These are phyloP conservation scores for Fusarium mundagurra DNA, from an alignment of 2,329 filamentous ascomycete genomes.

Conservation along the genomic window DNA sequence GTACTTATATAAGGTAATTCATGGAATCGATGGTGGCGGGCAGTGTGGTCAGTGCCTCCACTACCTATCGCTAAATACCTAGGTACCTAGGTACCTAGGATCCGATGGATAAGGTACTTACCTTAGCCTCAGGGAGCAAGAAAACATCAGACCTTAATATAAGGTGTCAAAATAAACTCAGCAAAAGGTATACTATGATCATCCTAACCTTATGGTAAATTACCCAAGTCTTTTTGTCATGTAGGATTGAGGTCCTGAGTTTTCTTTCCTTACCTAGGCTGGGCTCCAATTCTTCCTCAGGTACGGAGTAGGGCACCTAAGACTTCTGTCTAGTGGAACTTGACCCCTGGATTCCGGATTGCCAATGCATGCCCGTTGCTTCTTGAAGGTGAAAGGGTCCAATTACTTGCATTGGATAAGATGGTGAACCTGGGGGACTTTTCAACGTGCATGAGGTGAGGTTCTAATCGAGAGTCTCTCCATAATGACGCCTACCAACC, in stretches of 20 bases:
- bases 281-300: constrained; percentile 27
- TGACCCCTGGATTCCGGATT: constrained; percentile 20
- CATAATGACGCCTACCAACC: neutral
- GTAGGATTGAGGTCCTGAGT: neutral
- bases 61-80: neutral
- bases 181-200: neutral
- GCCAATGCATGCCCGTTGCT: constrained; percentile 3
- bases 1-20: neutral
- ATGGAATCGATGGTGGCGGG: neutral
- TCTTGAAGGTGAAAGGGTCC: neutral
- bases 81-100: neutral
- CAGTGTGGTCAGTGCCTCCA: constrained; percentile 14
- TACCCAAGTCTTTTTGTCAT: neutral
- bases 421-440: neutral
- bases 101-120: too few relatives aligned
- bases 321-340: constrained; percentile 10
- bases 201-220: too few relatives aligned
- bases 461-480: neutral
- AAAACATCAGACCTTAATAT: neutral
- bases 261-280: neutral
- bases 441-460: constrained; percentile 16
- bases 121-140: neutral
- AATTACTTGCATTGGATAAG: constrained; percentile 23
- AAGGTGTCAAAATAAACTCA: neutral
- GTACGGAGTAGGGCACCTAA: constrained; percentile 33